Conservation (phyloP, 2,329 filamentous ascomycete species). For the Boeremia exigua region DNA sequence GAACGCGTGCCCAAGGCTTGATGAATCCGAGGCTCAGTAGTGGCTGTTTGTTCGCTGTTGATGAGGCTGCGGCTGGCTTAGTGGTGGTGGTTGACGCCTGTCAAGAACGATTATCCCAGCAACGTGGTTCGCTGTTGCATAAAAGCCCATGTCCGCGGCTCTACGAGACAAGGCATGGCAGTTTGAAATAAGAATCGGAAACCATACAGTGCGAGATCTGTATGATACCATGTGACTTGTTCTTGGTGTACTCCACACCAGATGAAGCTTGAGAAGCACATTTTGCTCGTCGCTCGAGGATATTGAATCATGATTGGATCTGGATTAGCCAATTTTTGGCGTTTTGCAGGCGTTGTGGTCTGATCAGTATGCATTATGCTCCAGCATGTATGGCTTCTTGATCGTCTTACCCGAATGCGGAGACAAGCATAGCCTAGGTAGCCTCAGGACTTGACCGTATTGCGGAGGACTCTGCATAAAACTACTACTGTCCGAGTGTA, state of each 20-base stretch:
- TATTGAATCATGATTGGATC: too few species aligned
- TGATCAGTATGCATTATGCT: too few species aligned
- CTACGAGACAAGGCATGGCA: not conserved
- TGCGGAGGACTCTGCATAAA: too few species aligned
- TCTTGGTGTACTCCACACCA: not conserved
- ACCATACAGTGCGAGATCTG: not conserved
- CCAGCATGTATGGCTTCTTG: too few species aligned
- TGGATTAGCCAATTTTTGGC: too few species aligned
- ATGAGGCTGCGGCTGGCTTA: constrained; percentile 6
- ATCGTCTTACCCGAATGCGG: too few species aligned
- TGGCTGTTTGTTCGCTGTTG: constrained; percentile 1
- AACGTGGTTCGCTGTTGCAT: constrained; percentile 3
- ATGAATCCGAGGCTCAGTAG: not conserved
- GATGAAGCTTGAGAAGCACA: not conserved
- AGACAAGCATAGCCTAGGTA: too few species aligned
- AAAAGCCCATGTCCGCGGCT: not conserved
- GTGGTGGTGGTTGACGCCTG: not conserved
- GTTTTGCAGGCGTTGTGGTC: too few species aligned
- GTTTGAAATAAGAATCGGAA: constrained; percentile 7
- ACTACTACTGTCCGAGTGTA: too few species aligned
- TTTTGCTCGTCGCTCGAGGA: too few species aligned
- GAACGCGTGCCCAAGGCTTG: constrained; percentile 14
- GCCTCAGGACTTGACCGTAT: too few species aligned
- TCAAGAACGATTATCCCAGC: constrained; percentile 14
- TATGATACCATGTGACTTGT: not conserved